These are phyloP conservation scores for Trichosporon asahii DNA, from an alignment of 1,284 basidiomycete genomes.

Conservation along the genomic window DNA sequence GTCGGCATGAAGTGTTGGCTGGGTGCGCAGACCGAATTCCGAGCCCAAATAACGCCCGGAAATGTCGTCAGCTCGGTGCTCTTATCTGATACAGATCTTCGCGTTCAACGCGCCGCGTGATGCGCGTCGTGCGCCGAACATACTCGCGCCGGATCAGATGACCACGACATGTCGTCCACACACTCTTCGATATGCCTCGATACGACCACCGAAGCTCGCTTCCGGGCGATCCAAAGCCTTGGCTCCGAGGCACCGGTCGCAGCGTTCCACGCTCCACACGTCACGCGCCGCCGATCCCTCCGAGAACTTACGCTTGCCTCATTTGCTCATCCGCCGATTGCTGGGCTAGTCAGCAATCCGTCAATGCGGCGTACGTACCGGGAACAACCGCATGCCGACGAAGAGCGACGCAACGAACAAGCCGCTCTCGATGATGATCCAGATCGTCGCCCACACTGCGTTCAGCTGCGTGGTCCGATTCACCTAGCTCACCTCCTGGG, in stretches of 20 bases:
- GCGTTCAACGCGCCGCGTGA: neutral
- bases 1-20: slow-evolving; percentile 3
- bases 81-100: neutral
- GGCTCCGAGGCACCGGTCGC: neutral
- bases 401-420: slow-evolving; percentile 48
- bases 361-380: slow-evolving; percentile 24
- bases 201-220: neutral
- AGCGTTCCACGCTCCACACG: neutral
- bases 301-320: neutral
- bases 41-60: neutral
- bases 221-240: neutral
- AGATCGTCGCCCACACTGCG: slow-evolving; percentile 44
- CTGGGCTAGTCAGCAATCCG: neutral
- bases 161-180: neutral
- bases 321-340: neutral
- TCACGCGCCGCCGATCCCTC: neutral
- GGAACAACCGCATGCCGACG: slow-evolving; percentile 49
- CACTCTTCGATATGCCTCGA: neutral
- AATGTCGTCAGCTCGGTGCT: neutral
- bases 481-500: slow-evolving; percentile 31
- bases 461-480: neutral
- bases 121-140: neutral
- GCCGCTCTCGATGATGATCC: slow-evolving; percentile 42
- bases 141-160: neutral
- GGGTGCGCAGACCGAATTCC: neutral